phyloP scores from a whole-genome alignment of 2,329 filamentous ascomycete species.

The Xylaria sp. region DNA sequence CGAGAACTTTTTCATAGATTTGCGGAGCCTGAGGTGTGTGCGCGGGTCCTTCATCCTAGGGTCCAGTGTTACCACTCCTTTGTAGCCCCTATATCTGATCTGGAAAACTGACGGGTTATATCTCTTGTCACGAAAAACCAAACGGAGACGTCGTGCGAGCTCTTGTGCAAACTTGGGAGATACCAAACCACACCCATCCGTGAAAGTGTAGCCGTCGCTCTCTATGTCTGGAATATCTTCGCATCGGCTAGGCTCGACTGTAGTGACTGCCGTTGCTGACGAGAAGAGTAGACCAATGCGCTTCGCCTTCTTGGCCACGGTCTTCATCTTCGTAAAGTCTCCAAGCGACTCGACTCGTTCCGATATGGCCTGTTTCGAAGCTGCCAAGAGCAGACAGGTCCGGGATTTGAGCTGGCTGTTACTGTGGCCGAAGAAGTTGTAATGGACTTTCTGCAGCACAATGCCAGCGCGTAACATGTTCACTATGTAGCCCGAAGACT shows the following conservation, averaged over 20 bases:
- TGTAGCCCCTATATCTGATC: conserved; percentile 11
- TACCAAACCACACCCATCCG: conserved; percentile 10
- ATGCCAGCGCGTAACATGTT: conserved; percentile 4
- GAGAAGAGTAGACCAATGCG: conserved; percentile 11
- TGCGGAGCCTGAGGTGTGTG: conserved; percentile 6
- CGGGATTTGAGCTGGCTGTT: conserved; percentile 11
- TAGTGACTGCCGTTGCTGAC: background rate
- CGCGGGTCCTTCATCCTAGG: conserved; percentile 4
- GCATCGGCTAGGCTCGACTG: conserved; percentile 4
- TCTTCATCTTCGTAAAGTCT: conserved; percentile 9
- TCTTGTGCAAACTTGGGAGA: conserved; percentile 4
- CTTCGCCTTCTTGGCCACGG: conserved; percentile 7
- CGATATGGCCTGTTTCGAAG: conserved; percentile 7
- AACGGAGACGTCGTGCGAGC: conserved; percentile 3
- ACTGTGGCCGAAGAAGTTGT: conserved; percentile 10
- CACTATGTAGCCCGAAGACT: conserved; percentile 1
- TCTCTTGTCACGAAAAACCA: conserved; percentile 8
- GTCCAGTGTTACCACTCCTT: conserved; percentile 7
- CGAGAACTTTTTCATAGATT: conserved; percentile 14
- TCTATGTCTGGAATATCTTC: conserved; percentile 11
- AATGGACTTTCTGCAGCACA: conserved; percentile 3
- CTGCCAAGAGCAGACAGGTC: conserved; percentile 4
- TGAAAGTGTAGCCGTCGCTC: conserved; percentile 6
- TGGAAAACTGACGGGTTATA: conserved; percentile 10
- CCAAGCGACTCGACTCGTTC: conserved; percentile 8